These are phyloP conservation scores for Quercus suber DNA, from an alignment of 306 rosid genomes.

Conservation along the genomic window DNA sequence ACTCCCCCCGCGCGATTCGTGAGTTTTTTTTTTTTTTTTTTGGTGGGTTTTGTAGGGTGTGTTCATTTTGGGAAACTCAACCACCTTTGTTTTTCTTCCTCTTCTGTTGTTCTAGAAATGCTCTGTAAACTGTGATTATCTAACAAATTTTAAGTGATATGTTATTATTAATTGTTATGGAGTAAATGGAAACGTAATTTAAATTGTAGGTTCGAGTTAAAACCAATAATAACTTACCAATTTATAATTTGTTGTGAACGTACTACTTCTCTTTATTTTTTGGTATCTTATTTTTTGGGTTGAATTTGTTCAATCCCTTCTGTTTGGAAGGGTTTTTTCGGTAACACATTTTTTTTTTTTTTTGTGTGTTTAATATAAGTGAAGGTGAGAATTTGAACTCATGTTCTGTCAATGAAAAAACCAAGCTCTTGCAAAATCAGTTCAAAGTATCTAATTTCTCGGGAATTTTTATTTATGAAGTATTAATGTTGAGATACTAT, in stretches of 20 bases:
- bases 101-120: too few relatives aligned
- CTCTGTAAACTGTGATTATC: too few relatives aligned
- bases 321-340: not conserved
- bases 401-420: too few relatives aligned
- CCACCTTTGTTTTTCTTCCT: too few relatives aligned
- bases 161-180: fast-evolving
- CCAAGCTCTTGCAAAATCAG: too few relatives aligned
- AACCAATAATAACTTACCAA: fast-evolving
- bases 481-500: too few relatives aligned
- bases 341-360: fast-evolving
- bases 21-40: constrained; percentile 18
- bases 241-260: too few relatives aligned
- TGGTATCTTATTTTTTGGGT: not conserved
- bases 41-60: too few relatives aligned
- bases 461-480: too few relatives aligned
- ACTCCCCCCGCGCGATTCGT: constrained; percentile 56
- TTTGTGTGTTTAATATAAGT: too few relatives aligned
- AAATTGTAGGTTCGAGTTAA: fast-evolving
- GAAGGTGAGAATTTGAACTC: too few relatives aligned
- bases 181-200: fast-evolving
- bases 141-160: fast-evolving
- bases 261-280: fast-evolving
- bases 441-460: too few relatives aligned
- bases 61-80: not conserved
- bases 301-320: constrained; percentile 20